Evolutionary conservation across 768 basidiomycete species (phyloP), one percentile per base, ranked within the genome.

Genomic region (Jaapia argillacea): DNA sequence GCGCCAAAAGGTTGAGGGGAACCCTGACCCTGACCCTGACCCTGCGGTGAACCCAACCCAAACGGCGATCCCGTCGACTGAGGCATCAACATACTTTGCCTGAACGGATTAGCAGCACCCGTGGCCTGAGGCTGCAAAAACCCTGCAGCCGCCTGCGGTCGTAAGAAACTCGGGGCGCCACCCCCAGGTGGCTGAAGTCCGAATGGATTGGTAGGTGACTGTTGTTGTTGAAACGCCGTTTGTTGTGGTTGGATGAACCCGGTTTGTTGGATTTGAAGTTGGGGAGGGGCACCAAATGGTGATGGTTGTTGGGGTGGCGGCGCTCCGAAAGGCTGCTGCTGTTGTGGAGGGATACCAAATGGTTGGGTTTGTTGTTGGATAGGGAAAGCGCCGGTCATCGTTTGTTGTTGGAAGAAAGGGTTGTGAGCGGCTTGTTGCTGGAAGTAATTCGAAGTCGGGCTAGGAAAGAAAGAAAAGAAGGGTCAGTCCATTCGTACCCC

Each of bases 321-420:
- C 51, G 77, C 77, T 5, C 77, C 80, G 3, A 80, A 81, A 16
- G 69, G 64, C 52, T 86, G 85, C 1, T 66, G 58, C 38, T 67
- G 65, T 45, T 68, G 70, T 33, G 63, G 59, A 24, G 57, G 56
- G 48, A 60, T 67, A 4, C 54, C 52, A 50, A 75, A 70, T 13
- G 70, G 62, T 49, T 76, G 72, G 40, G 50, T 41, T 43, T 54
- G 57, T 39, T 40, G 42, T 27, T 28, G 31, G 50, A 60, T 45
- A 44, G 48, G 48, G 41, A 69, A 64, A 48, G 71, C 67, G 47
- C 68, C 69, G 39, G 68, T 62, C 61, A 74, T 71, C 50, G 75
- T 73, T 51, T 71, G 67, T 42, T 70, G 67, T 44, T 74, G 77
- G 40, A 72, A 59, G 63, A 97, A 97, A 0, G 92, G 92, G 58